Evolutionary conservation across 495 filamentous ascomycete genomes (phyloP), one percentile per base, ranked within the genome.

Genomic region (Penicillium ochrochloron): DNA sequence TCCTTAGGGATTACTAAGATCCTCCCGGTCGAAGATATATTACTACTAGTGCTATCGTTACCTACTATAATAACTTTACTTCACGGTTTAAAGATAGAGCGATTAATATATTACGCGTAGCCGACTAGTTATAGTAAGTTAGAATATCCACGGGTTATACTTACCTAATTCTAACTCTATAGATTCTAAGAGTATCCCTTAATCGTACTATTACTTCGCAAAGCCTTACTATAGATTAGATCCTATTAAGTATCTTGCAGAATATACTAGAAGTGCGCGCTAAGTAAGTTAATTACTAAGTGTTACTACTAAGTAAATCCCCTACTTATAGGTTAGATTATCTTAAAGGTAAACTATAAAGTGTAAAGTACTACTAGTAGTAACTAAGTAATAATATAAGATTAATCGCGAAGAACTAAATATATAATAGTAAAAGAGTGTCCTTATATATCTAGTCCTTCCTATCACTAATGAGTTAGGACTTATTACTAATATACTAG

Each of bases 351-450:
- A 25, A 51, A 51, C 46, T 25, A 10, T 51, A 25, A 25, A 51
- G 46, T 51, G 12, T 25, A 51, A 51, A 25, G 46, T 51, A 25
- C 46, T 25, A 25, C 2, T 6, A 9, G 46, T 51, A 51, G 25
- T 51, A 51, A 51, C 46, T 25, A 51, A 51, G 52, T 55, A 55
- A 34, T 19, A 55, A 55, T 55, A 10, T 55, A 17, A 15, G 12
- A 55, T 55, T 35, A 19, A 55, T 55, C 52, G 52, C 52, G 52
- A 55, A 55, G 52, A 55, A 54, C 29, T 54, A 54, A 54, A 54
- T 50, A 50, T 21, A 50, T 50, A 50, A 23, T 50, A 23, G 8
- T 27, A 41, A 41, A 41, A 0, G 14, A 41, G 37, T 41, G 14
- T 41, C 37, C 37, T 41, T 41, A 41, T 51, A 51, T 23, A 51